Percentiles rank a stretch among this genome's conserved stretches.
Evolutionary conservation across 164 flowering plant genomes (phyloP).

Genomic region (Macadamia tetraphylla): DNA sequence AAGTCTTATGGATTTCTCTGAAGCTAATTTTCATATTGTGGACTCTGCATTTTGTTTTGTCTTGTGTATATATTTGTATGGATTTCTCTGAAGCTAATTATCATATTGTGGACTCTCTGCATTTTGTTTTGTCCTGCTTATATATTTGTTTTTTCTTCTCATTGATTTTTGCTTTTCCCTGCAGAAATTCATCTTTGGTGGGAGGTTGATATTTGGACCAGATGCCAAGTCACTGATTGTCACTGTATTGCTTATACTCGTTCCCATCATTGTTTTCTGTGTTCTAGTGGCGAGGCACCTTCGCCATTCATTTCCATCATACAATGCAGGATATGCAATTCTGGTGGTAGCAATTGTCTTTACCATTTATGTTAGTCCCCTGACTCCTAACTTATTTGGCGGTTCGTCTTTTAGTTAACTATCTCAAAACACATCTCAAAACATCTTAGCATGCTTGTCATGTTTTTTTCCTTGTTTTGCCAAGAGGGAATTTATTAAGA

Average conservation of each 20-base stretch:
- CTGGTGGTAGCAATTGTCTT: constrained; percentile 64
- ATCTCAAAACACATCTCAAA: too few relatives aligned
- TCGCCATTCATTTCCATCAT: constrained; percentile 63
- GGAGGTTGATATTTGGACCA: constrained; percentile 93
- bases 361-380: constrained; percentile 66
- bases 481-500: too few relatives aligned
- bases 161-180: constrained; percentile 3
- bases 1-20: too few relatives aligned
- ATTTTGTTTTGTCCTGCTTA: constrained; percentile 1
- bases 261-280: constrained; percentile 67
- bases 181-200: constrained; percentile 79
- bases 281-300: constrained; percentile 83
- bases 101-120: background rate
- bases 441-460: too few relatives aligned
- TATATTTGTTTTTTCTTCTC: constrained; percentile 3
- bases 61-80: background rate
- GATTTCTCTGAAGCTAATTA: background rate
- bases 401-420: background rate
- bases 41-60: too few relatives aligned
- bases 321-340: constrained; percentile 88
- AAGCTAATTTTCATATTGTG: background rate
- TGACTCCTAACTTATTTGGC: constrained; percentile 12
- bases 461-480: too few relatives aligned
- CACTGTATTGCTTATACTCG: constrained; percentile 66
- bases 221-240: constrained; percentile 75